phyloP scores from a whole-genome alignment of 768 basidiomycete species.

The Tulasnella sp. region DNA sequence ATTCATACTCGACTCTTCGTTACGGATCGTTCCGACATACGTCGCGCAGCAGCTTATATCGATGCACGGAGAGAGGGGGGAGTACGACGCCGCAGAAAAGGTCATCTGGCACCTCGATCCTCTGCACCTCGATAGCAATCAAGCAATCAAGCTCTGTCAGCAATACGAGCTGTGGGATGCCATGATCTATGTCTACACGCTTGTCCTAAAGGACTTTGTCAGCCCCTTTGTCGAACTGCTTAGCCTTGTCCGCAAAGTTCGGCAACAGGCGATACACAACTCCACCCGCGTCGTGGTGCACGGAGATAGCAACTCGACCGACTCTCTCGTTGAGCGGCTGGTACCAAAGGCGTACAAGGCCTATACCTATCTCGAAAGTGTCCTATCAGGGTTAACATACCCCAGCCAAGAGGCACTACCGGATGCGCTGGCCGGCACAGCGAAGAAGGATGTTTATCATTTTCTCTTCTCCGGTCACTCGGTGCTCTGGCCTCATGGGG shows the following conservation, averaged over 20 bases:
- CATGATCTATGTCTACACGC: constrained; percentile 85
- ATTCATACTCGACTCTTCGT: constrained; percentile 62
- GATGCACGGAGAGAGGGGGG: constrained; percentile 57
- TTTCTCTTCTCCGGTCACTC: constrained; percentile 82
- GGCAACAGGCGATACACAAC: constrained; percentile 22
- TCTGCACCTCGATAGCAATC: constrained; percentile 81
- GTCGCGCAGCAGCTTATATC: constrained; percentile 78
- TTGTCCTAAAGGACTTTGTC: constrained; percentile 78
- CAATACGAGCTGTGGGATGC: constrained; percentile 80
- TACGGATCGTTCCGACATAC: constrained; percentile 69
- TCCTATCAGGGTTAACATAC: constrained; percentile 73
- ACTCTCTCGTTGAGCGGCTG: constrained; percentile 36
- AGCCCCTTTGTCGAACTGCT: constrained; percentile 81
- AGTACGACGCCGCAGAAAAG: constrained; percentile 68
- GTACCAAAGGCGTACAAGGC: constrained; percentile 81
- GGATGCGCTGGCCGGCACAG: constrained; percentile 49
- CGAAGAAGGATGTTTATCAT: constrained; percentile 61
- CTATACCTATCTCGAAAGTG: constrained; percentile 74
- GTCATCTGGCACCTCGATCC: constrained; percentile 97
- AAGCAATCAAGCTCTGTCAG: constrained; percentile 79
- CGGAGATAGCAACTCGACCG: background rate
- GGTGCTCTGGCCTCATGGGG: constrained; percentile 61
- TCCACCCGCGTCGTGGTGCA: constrained; percentile 1
- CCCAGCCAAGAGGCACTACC: constrained; percentile 69
- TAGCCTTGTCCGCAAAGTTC: constrained; percentile 57